Evolutionary conservation across 495 filamentous ascomycete genomes (phyloP).

Genomic region (Penicillium coffeae): DNA sequence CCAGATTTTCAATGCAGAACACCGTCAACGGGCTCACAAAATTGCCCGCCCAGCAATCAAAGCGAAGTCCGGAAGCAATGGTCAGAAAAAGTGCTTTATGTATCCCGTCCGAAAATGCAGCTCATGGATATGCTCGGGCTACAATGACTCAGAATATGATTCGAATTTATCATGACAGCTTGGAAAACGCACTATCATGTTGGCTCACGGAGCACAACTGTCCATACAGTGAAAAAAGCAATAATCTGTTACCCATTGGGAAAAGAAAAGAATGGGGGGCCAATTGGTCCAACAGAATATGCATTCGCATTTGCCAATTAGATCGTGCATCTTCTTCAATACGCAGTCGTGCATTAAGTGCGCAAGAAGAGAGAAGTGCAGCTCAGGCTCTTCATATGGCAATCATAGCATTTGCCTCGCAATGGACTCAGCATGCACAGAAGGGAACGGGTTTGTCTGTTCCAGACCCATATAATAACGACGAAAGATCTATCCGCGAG

Average conservation of each 20-base stretch:
- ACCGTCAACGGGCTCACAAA: neutral
- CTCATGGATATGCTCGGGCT: constrained; percentile 21
- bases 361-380: constrained; percentile 31
- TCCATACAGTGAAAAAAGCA: constrained; percentile 29
- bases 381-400: constrained; percentile 36
- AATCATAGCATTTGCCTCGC: constrained; percentile 46
- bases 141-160: constrained; percentile 35
- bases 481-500: constrained; percentile 36
- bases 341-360: constrained; percentile 30
- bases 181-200: constrained; percentile 46
- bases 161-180: constrained; percentile 46
- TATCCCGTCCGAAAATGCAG: constrained; percentile 12
- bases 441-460: neutral
- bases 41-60: neutral
- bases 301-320: constrained; percentile 38
- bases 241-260: neutral
- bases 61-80: neutral
- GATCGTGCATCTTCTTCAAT: constrained; percentile 30
- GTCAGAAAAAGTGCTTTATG: neutral
- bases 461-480: neutral
- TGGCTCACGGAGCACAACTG: constrained; percentile 48
- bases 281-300: constrained; percentile 44
- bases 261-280: constrained; percentile 29
- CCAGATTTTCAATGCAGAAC: neutral
- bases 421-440: constrained; percentile 38